Evolutionary conservation across 768 basidiomycete species (phyloP).

Genomic region (Naganishia vishniacii): DNA sequence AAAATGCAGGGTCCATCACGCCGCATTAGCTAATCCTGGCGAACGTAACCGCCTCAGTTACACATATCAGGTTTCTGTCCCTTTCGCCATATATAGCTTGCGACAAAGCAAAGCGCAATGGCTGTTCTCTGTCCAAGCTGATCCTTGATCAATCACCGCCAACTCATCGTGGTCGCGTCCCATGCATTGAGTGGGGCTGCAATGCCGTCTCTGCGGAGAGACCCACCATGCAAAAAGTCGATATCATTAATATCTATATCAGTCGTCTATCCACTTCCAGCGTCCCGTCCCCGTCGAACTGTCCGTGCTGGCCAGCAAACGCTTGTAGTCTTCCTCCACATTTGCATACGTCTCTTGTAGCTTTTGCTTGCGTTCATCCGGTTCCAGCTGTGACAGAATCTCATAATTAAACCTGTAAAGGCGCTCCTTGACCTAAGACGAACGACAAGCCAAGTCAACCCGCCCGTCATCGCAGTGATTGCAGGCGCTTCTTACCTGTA

Average conservation of each 20-base stretch:
- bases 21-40: background rate
- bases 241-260: background rate
- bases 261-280: slow-evolving; percentile 23
- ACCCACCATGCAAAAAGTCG: too few relatives aligned
- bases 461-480: background rate
- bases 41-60: too few relatives aligned
- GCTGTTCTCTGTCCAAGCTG: too few relatives aligned
- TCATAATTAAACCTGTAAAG: slow-evolving; percentile 93
- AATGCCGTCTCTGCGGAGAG: too few relatives aligned
- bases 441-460: background rate
- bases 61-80: too few relatives aligned
- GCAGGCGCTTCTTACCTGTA: slow-evolving; percentile 54
- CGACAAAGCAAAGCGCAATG: too few relatives aligned
- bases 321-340: slow-evolving; percentile 75
- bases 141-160: too few relatives aligned
- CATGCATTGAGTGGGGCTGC: too few relatives aligned
- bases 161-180: too few relatives aligned
- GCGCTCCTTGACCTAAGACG: slow-evolving; percentile 71
- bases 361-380: slow-evolving; percentile 77
- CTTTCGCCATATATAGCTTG: too few relatives aligned
- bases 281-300: background rate
- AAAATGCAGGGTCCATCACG: background rate
- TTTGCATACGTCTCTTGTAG: slow-evolving; percentile 87
- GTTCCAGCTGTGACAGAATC: slow-evolving; percentile 77
- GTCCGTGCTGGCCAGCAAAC: slow-evolving; percentile 55